Evolutionary conservation across 208 protist species (phyloP).

Genomic region (Leishmania lainsoni): DNA sequence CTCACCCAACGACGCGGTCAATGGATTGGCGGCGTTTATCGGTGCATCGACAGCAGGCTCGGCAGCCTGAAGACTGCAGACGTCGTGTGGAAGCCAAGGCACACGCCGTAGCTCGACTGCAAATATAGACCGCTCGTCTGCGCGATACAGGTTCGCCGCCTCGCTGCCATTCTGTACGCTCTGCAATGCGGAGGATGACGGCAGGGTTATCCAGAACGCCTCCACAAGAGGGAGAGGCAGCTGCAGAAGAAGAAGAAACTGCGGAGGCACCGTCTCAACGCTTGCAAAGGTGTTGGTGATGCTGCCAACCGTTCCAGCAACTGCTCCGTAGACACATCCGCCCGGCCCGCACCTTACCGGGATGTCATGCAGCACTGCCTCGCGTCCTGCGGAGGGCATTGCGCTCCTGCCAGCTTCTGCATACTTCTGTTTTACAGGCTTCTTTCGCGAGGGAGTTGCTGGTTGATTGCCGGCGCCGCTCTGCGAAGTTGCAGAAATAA

Average conservation of each 20-base stretch:
- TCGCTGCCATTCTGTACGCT: background rate
- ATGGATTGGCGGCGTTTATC: background rate
- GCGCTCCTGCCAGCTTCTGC: background rate
- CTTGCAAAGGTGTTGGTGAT: background rate
- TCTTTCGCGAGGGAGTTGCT: background rate
- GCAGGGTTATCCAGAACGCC: constrained; percentile 27
- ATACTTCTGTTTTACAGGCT: background rate
- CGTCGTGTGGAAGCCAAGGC: constrained; percentile 7
- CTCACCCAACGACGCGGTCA: background rate
- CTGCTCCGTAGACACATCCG: constrained; percentile 12
- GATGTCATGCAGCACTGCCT: background rate
- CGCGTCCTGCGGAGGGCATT: background rate
- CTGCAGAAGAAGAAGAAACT: constrained; percentile 15
- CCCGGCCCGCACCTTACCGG: constrained; percentile 26
- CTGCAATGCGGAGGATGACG: constrained; percentile 6
- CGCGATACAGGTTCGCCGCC: background rate
- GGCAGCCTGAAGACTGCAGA: background rate
- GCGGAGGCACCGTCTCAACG: background rate
- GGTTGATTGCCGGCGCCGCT: background rate
- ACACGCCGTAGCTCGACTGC: constrained; percentile 1
- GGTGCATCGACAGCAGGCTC: background rate
- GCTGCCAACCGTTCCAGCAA: background rate
- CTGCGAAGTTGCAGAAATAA: background rate
- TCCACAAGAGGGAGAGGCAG: constrained; percentile 27
- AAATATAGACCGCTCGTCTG: background rate